phyloP scores from a whole-genome alignment of 106 monocot species.

The Chionographis japonica region DNA sequence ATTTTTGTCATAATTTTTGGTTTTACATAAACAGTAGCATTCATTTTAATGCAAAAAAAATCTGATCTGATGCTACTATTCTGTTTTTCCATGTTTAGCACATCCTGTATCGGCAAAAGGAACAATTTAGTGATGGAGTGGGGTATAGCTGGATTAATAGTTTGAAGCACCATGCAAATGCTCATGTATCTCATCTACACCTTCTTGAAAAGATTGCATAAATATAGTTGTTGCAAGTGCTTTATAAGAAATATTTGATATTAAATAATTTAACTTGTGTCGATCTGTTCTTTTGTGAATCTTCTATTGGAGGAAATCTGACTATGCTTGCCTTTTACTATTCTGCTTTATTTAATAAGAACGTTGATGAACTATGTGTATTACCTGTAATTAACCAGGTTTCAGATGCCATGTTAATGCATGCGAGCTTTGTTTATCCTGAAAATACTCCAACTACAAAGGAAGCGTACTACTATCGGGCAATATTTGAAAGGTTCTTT shows the following conservation, averaged over 20 bases:
- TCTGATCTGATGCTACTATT: slow-evolving; percentile 8
- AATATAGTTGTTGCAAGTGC: too few relatives aligned
- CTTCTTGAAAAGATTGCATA: background rate
- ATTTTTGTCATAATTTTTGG: background rate
- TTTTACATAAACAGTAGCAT: background rate
- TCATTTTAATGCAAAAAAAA: background rate
- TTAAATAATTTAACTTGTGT: too few relatives aligned
- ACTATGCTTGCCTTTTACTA: too few relatives aligned
- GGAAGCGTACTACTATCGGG: slow-evolving; percentile 80
- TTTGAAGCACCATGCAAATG: slow-evolving; percentile 84
- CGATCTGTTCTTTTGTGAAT: background rate
- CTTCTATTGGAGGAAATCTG: background rate
- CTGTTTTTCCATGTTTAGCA: slow-evolving; percentile 42
- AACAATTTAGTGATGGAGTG: slow-evolving; percentile 97
- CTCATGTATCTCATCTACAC: slow-evolving; percentile 53
- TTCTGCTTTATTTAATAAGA: background rate
- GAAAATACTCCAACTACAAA: slow-evolving; percentile 88
- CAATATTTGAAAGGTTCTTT: slow-evolving; percentile 88
- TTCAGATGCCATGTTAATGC: slow-evolving; percentile 79
- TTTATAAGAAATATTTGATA: too few relatives aligned
- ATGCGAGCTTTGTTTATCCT: slow-evolving; percentile 92
- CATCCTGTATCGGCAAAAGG: slow-evolving; percentile 96
- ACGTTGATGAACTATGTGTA: background rate
- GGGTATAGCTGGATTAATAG: slow-evolving; percentile 99
- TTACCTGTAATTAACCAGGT: slow-evolving; percentile 34